Base-by-base conservation (phyloP, 2,329 filamentous ascomycete genomes). In the Colletotrichum incanum region DNA sequence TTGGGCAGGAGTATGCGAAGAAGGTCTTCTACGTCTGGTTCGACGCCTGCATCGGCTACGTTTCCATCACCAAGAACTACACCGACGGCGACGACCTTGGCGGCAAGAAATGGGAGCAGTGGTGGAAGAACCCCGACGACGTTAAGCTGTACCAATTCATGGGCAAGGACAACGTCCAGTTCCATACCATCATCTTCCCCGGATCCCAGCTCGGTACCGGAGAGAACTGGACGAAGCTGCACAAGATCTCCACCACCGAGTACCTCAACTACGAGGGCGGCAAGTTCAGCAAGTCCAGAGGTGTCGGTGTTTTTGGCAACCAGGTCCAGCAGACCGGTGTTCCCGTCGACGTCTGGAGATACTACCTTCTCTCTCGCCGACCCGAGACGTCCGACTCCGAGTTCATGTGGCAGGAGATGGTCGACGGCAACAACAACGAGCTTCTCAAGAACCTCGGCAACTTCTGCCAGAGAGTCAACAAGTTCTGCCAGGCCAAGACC, bases 141-240 rank as follows among this genome's bases (percentile, higher is more conserved):
- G 95, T 98, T 59, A 90, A 93, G 79, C 89, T 98, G 58, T 98
- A 96, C 82, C 95, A 98, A 84, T 97, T 98, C 87, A 94, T 98
- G 90, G 95, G 95, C 84, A 98, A 72, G 79, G 82, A 86, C 77
- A 83, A 83, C 41, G 81, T 94, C 20, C 91, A 91, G 8, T 96
- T 96, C 86, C 95, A 98, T 84, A 93, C 93, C 55, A 93, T 98
- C 78, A 95, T 97, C 79, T 98, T 97, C 87, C 96, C 96, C 1
- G 93, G 90, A 39, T 95, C 92, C 52, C 93, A 98, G 81, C 87
- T 98, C 14, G 95, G 95, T 69, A 96, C 95, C 0, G 87, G 88
- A 55, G 92, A 97, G 76, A 91, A 92, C 74, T 98, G 95, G 95
- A 98, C 94, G 60, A 94, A 93, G 89, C 89, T 97, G 43, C 91